These are phyloP conservation scores for Backusella westeae DNA, from an alignment of 192 early-diverging fungal genomes.

Conservation along the genomic window DNA sequence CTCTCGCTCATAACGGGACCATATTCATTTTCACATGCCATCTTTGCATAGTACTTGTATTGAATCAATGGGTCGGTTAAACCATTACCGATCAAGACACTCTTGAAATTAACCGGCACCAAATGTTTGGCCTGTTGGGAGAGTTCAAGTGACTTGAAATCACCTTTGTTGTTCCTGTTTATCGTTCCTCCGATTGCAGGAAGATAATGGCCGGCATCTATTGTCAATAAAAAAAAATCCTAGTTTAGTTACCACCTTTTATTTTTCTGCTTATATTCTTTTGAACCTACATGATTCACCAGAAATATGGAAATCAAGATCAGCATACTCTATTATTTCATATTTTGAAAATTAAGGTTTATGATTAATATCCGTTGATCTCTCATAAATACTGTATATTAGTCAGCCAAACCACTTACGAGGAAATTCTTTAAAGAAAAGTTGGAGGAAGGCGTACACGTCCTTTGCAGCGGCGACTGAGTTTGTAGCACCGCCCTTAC, in stretches of 20 bases:
- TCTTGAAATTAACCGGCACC: conserved; percentile 64
- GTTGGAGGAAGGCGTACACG: conserved; percentile 88
- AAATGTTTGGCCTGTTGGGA: not conserved
- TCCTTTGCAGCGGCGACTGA: conserved; percentile 77
- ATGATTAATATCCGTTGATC: not conserved
- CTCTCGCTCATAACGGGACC: conserved; percentile 75
- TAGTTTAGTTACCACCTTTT: not conserved
- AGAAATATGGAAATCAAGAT: conserved; percentile 80
- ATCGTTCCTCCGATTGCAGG: conserved; percentile 89
- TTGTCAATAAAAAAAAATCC: not conserved
- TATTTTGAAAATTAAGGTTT: not conserved
- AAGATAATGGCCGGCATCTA: conserved; percentile 86
- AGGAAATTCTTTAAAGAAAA: conserved; percentile 86
- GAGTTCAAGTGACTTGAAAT: not conserved
- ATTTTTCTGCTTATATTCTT: not conserved
- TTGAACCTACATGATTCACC: conserved; percentile 42
- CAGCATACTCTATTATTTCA: conserved; percentile 53
- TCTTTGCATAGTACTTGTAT: conserved; percentile 84
- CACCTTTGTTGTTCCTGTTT: conserved; percentile 43
- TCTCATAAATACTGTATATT: not conserved
- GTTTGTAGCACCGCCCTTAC: conserved; percentile 60
- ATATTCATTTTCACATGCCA: conserved; percentile 80
- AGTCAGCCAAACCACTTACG: not conserved
- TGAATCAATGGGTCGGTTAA: conserved; percentile 86
- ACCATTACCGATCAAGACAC: conserved; percentile 90